Percentiles rank a stretch among this genome's conserved stretches.
Evolutionary conservation across 164 flowering plant genomes (phyloP).

Genomic region (Chimonanthus praecox): DNA sequence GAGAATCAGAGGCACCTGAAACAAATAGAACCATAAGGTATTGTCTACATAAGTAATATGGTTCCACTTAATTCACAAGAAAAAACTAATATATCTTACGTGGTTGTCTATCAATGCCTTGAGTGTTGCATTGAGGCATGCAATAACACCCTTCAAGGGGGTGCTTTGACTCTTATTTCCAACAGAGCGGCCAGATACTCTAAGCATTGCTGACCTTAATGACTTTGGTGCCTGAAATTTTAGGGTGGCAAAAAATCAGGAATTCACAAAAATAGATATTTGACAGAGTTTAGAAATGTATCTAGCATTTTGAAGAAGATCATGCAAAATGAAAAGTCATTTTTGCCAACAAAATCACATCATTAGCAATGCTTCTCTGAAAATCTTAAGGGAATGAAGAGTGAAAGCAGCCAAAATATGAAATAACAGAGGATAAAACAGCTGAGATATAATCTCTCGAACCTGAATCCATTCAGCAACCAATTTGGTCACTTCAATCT

Average conservation of each 20-base stretch:
- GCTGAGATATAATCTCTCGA: neutral
- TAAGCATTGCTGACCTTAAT: slow-evolving; percentile 60
- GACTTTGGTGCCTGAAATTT: slow-evolving; percentile 79
- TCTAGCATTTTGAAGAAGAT: neutral
- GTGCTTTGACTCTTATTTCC: slow-evolving; percentile 59
- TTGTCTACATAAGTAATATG: neutral
- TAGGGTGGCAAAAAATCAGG: neutral
- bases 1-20: slow-evolving; percentile 73
- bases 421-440: neutral
- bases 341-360: neutral
- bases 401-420: neutral
- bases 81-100: slow-evolving; percentile 36
- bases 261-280: neutral
- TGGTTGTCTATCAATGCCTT: slow-evolving; percentile 63
- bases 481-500: slow-evolving; percentile 69
- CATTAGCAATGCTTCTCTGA: neutral
- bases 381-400: no score
- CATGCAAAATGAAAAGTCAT: no score
- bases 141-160: slow-evolving; percentile 92
- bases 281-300: neutral
- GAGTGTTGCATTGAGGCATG: slow-evolving; percentile 63
- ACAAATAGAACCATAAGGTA: slow-evolving; percentile 6
- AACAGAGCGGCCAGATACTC: slow-evolving; percentile 73
- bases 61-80: neutral
- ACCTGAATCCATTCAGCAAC: slow-evolving; percentile 92